Percentiles rank a stretch among this genome's conserved stretches.
Conservation (phyloP, 257 asterid genomes). For the Leonotis leonurus region DNA sequence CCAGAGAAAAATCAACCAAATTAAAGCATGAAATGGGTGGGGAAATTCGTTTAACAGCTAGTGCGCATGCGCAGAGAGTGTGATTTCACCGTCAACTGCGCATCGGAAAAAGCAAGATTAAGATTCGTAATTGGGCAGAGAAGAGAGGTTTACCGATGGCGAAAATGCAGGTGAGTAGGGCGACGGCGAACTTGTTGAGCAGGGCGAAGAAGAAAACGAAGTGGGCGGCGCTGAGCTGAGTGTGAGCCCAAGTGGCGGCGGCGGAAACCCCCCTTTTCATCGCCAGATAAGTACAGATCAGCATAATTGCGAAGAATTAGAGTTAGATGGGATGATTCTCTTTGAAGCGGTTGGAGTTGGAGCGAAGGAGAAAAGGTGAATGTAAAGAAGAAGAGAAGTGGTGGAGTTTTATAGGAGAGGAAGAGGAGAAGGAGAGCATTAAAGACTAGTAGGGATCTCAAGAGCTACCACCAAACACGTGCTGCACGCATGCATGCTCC, state of each 20-base stretch:
- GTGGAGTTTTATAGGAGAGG: slow-evolving; percentile 22
- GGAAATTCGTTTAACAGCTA: slow-evolving; percentile 20
- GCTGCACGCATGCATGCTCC: slow-evolving; percentile 28
- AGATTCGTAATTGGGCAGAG: background rate
- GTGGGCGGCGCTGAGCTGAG: slow-evolving; percentile 12
- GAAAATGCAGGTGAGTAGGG: slow-evolving; percentile 49
- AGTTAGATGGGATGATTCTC: background rate
- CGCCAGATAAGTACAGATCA: slow-evolving; percentile 20
- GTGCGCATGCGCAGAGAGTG: background rate
- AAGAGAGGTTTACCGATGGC: slow-evolving; percentile 46
- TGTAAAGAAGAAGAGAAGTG: background rate
- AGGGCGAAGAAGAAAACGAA: slow-evolving; percentile 29
- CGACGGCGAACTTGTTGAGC: slow-evolving; percentile 33
- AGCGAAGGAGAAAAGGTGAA: background rate
- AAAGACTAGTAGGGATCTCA: slow-evolving; percentile 19
- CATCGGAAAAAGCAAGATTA: background rate
- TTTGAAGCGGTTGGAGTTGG: background rate
- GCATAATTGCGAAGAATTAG: slow-evolving; percentile 5
- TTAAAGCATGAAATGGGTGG: background rate
- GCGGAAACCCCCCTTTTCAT: slow-evolving; percentile 31
- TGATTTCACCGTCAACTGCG: background rate
- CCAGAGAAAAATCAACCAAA: background rate
- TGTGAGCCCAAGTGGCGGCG: slow-evolving; percentile 23
- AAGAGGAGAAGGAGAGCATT: slow-evolving; percentile 19
- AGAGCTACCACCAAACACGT: slow-evolving; percentile 33